Base-by-base conservation (phyloP, 2,329 filamentous ascomycete species). In the Penicillium sp. region DNA sequence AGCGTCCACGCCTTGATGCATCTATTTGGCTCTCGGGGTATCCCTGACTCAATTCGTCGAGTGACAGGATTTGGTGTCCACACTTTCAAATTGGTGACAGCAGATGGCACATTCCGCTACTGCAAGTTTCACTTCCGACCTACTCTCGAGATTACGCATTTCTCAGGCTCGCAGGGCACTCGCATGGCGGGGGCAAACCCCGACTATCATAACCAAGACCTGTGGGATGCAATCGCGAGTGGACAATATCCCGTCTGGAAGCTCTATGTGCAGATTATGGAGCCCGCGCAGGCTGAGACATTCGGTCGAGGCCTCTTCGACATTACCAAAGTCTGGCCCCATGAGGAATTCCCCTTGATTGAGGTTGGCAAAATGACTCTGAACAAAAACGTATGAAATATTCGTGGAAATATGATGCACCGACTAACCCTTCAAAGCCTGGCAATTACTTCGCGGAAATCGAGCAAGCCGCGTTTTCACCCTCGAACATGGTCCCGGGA, bases 391-490 rank as follows among this genome's bases (percentile, higher is more conserved):
- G 74, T 76, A 56, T 55, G 62, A 39, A 5, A 24, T 3, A 9
- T 2, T 18, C 52, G 36, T 29, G 18, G 22, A 34, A 39, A n/a
- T 10, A 40, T 40, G 21, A 10, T 6, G 24, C 32, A 24, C 49
- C 18, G 56, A 43, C 47, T 60, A 40, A 61, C 40, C 24, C n/a
- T 14, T 4, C 54, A n/a, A 4, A 46, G 87, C 50, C 50, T 7
- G 29, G 43, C 21, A 48, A 88, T 68, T 88, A 86, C 71, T 86
- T 87, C 60, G 77, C 79, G 40, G 86, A 89, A 60, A 82, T 88
- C 43, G 86, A 90, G 69, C 86, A 89, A 72, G 81, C 83, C 0
- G 84, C 84, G 1, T 89, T 89, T 64, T 84, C 83, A 0, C 86
- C 87, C 0, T 81, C 81, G 1, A 84, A 83, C 60, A 74, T 89